phyloP scores from a whole-genome alignment of 148 eudicot species.

The Silene conica region DNA sequence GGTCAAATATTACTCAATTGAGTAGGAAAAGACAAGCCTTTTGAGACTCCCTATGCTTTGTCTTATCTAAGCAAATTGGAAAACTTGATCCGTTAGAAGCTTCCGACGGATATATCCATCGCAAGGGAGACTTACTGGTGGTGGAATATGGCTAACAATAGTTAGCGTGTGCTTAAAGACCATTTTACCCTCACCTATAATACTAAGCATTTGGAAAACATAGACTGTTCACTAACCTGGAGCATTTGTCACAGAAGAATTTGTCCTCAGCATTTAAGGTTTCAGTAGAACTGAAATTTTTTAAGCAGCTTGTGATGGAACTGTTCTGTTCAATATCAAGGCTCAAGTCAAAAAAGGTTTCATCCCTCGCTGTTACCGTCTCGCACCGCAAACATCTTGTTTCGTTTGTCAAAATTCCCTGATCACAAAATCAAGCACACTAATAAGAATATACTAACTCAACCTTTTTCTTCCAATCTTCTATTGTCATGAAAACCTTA shows the following conservation, averaged over 20 bases:
- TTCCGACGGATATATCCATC: too few relatives aligned
- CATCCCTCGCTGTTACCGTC: slow-evolving; percentile 89
- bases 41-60: too few relatives aligned
- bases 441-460: background rate
- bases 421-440: slow-evolving; percentile 18
- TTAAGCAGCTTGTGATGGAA: slow-evolving; percentile 79
- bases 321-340: slow-evolving; percentile 89
- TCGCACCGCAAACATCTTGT: slow-evolving; percentile 85
- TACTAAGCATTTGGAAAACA: background rate
- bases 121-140: too few relatives aligned
- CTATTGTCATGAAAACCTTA: background rate
- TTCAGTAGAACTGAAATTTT: slow-evolving; percentile 86
- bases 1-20: too few relatives aligned
- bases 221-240: slow-evolving; percentile 44
- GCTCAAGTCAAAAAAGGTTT: slow-evolving; percentile 80
- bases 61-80: too few relatives aligned
- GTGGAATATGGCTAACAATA: background rate
- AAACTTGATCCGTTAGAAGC: too few relatives aligned
- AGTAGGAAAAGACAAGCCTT: too few relatives aligned
- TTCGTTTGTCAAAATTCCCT: slow-evolving; percentile 85
- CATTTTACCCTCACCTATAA: background rate
- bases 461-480: background rate
- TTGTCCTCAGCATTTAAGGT: slow-evolving; percentile 93
- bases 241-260: slow-evolving; percentile 88
- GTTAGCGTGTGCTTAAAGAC: background rate